phyloP scores from a whole-genome alignment of 257 asterid genomes.

The Schizonepeta tenuifolia region DNA sequence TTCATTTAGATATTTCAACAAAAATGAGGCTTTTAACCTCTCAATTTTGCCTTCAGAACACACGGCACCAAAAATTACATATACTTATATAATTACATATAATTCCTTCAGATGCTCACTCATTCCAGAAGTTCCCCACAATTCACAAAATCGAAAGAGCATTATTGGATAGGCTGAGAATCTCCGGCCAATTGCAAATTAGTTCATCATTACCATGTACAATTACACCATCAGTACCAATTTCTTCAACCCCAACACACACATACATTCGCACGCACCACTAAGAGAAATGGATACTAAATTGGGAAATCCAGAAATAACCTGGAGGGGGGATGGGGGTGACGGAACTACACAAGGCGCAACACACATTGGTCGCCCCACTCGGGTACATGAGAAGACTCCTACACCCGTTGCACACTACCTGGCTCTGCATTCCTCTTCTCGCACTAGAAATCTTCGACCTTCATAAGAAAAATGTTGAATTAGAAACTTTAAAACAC shows the following conservation, averaged over 20 bases:
- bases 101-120: constrained; percentile 2
- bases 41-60: background rate
- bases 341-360: constrained; percentile 80
- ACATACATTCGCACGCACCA: background rate
- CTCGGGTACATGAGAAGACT: constrained; percentile 83
- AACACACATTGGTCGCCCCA: constrained; percentile 88
- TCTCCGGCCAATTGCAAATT: background rate
- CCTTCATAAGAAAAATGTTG: constrained; percentile 7
- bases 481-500: constrained; percentile 18
- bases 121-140: background rate
- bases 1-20: background rate
- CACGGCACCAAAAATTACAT: background rate
- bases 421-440: constrained; percentile 87
- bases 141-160: constrained; percentile 10
- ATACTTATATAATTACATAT: background rate
- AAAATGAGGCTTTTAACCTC: background rate
- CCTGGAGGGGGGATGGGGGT: constrained; percentile 84
- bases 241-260: background rate
- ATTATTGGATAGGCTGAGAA: background rate
- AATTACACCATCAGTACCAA: background rate
- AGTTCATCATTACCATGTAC: constrained; percentile 10
- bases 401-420: constrained; percentile 92
- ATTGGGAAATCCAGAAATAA: constrained; percentile 27
- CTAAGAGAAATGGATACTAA: background rate
- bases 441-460: constrained; percentile 18